These are phyloP conservation scores for Ophiostoma quercus DNA, from an alignment of 2,329 filamentous ascomycete species.

Conservation along the genomic window DNA sequence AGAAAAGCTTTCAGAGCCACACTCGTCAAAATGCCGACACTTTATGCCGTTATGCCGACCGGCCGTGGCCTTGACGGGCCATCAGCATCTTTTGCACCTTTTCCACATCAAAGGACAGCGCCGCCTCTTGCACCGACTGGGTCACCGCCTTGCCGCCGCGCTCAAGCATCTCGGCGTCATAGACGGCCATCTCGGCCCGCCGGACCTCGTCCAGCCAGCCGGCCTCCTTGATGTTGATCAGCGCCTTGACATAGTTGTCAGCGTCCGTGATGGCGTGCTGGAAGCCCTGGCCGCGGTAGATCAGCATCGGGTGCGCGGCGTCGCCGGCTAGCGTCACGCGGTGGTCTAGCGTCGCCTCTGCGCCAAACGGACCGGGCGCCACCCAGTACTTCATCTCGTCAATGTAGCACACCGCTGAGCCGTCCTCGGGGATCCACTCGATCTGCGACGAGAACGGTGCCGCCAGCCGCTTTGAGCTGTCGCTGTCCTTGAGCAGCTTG, in stretches of 20 bases:
- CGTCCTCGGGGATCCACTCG: constrained; percentile 35
- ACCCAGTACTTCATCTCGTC: constrained; percentile 39
- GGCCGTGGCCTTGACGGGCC: constrained; percentile 32
- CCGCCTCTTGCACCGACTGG: constrained; percentile 35
- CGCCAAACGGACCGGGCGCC: constrained; percentile 32
- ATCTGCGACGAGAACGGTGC: constrained; percentile 35
- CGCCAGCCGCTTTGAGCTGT: constrained; percentile 28
- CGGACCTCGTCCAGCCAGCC: constrained; percentile 24
- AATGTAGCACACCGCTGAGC: constrained; percentile 30
- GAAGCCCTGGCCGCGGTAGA: constrained; percentile 43
- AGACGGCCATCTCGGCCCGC: constrained; percentile 30
- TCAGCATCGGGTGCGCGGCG: constrained; percentile 43
- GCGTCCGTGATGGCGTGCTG: constrained; percentile 42
- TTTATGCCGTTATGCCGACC: constrained; percentile 27
- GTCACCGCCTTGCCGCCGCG: constrained; percentile 35
- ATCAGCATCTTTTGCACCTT: constrained; percentile 35
- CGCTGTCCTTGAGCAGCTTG: constrained; percentile 31
- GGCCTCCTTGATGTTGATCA: constrained; percentile 29
- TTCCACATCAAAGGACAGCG: constrained; percentile 32
- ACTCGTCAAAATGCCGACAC: neutral
- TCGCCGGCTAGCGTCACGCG: constrained; percentile 39
- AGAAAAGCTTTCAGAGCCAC: too few relatives aligned
- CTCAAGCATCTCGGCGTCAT: constrained; percentile 34
- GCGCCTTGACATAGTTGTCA: constrained; percentile 36
- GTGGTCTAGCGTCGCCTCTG: constrained; percentile 31